Evolutionary conservation across 768 basidiomycete species (phyloP).

Genomic region (Russula griseocarnosa): DNA sequence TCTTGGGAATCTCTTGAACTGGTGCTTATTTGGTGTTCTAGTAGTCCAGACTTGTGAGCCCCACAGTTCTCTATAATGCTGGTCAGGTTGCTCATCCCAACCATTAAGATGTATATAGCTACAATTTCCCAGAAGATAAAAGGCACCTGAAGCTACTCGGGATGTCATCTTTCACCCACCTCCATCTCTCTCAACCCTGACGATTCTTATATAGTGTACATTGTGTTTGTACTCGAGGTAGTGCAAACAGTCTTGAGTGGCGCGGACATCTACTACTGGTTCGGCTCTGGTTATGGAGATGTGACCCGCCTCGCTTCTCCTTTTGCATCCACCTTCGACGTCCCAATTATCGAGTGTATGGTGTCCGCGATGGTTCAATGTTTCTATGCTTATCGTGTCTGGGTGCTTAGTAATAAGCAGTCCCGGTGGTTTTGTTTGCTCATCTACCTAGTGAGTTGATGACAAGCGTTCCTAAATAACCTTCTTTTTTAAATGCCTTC

Average conservation of each 20-base stretch:
- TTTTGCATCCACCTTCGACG: conserved; percentile 27
- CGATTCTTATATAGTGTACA: conserved; percentile 17
- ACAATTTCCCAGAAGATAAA: not conserved
- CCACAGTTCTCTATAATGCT: conserved; percentile 24
- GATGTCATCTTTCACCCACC: not conserved
- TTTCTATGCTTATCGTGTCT: conserved; percentile 13
- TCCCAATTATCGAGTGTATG: conserved; percentile 5
- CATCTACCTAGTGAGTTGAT: conserved; percentile 11
- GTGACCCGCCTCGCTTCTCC: conserved; percentile 27
- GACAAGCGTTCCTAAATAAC: no score
- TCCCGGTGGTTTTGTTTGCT: not conserved
- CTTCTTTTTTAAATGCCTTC: no score
- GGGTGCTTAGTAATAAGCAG: not conserved
- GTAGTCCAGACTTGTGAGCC: conserved; percentile 29
- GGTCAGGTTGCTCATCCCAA: not conserved
- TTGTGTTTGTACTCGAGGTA: conserved; percentile 28
- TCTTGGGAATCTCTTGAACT: conserved; percentile 28
- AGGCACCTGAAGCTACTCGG: conserved; percentile 6
- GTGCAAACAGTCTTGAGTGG: conserved; percentile 31
- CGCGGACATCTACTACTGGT: conserved; percentile 33
- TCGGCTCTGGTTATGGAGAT: conserved; percentile 33
- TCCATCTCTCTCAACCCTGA: not conserved
- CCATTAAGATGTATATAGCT: conserved; percentile 15
- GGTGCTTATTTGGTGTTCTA: conserved; percentile 32
- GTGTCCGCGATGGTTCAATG: conserved; percentile 9